Base-by-base conservation (phyloP, 768 basidiomycete genomes). In the Mycena leptocephala region DNA sequence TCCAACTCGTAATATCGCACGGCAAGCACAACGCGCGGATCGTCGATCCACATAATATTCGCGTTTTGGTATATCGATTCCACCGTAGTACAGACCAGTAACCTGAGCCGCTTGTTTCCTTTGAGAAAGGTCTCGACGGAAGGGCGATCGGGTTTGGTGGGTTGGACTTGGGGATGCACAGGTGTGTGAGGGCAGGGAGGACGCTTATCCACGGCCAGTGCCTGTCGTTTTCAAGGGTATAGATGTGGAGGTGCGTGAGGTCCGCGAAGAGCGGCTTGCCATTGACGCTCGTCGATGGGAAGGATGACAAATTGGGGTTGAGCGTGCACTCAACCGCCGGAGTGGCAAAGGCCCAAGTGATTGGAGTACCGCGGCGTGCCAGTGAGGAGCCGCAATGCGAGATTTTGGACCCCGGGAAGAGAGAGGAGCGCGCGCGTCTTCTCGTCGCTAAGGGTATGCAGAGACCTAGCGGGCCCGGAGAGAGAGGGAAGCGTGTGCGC, bases 241-340 rank as follows among this genome's bases (percentile, higher is more conserved):
- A 22, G n/a, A 68, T 33, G 28, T 68, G 66, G n/a, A 68, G 51
- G 28, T 68, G 66, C 5, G 66, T 68, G 24, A 68, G 7, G 51
- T 22, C 41, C 41, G 18, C n/a, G n/a, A n/a, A n/a, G n/a, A n/a
- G n/a, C n/a, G n/a, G n/a, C n/a, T n/a, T n/a, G n/a, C n/a, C n/a
- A n/a, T n/a, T n/a, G n/a, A n/a, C n/a, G n/a, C n/a, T n/a, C n/a
- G n/a, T n/a, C n/a, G n/a, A n/a, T n/a, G n/a, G n/a, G n/a, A n/a
- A n/a, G n/a, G n/a, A n/a, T n/a, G n/a, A n/a, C n/a, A n/a, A n/a
- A n/a, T n/a, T n/a, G n/a, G n/a, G n/a, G n/a, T n/a, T n/a, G n/a
- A n/a, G n/a, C n/a, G n/a, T 3, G 35, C 8, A n/a, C 7, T 58
- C 37, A 69, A 30, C 14, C 53, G 66, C 3, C 35, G 33, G 4